These are phyloP conservation scores for Pisolithus tinctorius DNA, from an alignment of 768 basidiomycete species.

Conservation along the genomic window DNA sequence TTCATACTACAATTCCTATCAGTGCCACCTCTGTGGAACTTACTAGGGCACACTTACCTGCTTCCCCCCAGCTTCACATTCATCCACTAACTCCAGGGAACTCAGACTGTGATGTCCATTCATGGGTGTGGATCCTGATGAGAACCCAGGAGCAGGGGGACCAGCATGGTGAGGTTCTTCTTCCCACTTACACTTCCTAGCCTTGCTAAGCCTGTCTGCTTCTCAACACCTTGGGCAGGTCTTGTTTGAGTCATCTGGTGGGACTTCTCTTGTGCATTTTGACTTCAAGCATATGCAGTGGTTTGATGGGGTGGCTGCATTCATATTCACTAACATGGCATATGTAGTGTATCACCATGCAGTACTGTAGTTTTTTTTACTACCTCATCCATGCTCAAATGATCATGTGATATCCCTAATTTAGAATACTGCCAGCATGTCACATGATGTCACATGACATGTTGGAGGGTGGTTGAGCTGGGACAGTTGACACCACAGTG, in stretches of 20 bases:
- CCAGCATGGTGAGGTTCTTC: not conserved
- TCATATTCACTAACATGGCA: too few relatives aligned
- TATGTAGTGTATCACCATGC: too few relatives aligned
- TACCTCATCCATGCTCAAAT: too few relatives aligned
- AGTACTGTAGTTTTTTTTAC: too few relatives aligned
- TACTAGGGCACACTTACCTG: not conserved
- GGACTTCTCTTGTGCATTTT: not conserved
- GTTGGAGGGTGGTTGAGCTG: too few relatives aligned
- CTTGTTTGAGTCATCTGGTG: not conserved
- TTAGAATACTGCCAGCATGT: too few relatives aligned
- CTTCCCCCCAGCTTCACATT: not conserved
- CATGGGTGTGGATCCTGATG: not conserved
- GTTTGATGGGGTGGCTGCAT: too few relatives aligned
- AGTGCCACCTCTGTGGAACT: not conserved
- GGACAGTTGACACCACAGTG: too few relatives aligned
- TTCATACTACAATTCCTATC: not conserved
- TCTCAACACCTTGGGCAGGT: not conserved
- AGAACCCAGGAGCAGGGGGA: not conserved
- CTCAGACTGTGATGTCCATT: not conserved
- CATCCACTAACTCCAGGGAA: not conserved
- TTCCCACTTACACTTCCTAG: not conserved
- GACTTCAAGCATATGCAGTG: not conserved
- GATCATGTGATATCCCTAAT: too few relatives aligned
- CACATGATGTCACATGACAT: too few relatives aligned
- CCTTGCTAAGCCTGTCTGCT: not conserved